Evolutionary conservation across 495 filamentous ascomycete species (phyloP), one percentile per base, ranked within the genome.

Genomic region (Neohortaea acidophila): DNA sequence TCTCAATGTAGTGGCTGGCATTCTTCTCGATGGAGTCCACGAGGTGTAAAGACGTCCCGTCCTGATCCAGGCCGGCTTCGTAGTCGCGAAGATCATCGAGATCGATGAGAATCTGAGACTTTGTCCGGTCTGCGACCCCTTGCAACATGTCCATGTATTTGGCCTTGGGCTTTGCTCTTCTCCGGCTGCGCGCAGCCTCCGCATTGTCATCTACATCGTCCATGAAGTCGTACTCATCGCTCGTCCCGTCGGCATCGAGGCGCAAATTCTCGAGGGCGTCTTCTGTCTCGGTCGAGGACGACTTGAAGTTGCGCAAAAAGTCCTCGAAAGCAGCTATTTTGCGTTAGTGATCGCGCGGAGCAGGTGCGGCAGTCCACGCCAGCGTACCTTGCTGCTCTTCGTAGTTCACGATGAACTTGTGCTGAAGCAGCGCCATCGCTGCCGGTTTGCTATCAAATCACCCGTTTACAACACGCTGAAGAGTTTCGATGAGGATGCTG

Each of bases 191-290:
- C 17, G 26, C 44, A 41, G 52, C 62, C 23, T 60, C 61, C 24
- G 65, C 66, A 11, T 62, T 65, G 31, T 72, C 72, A 41, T 80
- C 78, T 32, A 73, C 74, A 59, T 94, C 80, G 51, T 92, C 81
- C 80, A 93, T 83, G 59, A 92, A 83, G 52, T 92, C 84, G 53
- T 94, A 86, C 50, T 92, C 85, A 53, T 94, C 85, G 60, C 81
- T 86, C n/a, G 78, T 69, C 48, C 77, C 75, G 62, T 86, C 80
- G 40, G 78, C 85, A 58, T 87, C 79, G 47, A 97, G 79, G 55
- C 82, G 77, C 52, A 97, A 68, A 36, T 81, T 77, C 43, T 81
- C 73, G 22, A 97, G 62, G 13, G 83, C 84, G 52, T 80, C 70
- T 42, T 81, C 67, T 3, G 71, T 70, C 51, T 85, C 78, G 6